Evolutionary conservation across 768 basidiomycete species (phyloP), one percentile per base, ranked within the genome.

Genomic region (Collybia sordida): DNA sequence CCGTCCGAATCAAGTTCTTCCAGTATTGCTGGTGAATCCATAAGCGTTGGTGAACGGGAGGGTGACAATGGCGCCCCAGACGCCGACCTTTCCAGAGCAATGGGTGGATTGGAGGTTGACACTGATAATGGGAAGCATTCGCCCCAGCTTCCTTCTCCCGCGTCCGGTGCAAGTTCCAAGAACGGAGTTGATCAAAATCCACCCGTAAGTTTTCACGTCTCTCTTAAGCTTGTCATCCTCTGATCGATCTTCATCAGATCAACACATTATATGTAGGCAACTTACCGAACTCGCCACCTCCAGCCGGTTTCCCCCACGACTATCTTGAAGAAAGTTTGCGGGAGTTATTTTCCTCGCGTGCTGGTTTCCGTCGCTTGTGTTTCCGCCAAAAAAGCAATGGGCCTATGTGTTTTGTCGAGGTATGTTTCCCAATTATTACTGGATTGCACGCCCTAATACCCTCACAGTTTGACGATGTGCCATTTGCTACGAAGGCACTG

Each of bases 221-320:
- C 25, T 49, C 37, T 25, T 11, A 23, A 17, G 19, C 18, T 50
- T 37, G 7, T 42, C 17, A 14, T 44, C 35, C 47, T 31, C 44
- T 62, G 25, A 62, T 39, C 25, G 41, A 47, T 46, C 19, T 18
- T 42, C 18, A 23, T 44, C 54, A 88, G 82, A 98, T 98, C 69
- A 98, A 97, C 62, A 99, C 97, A 0, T 77, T 99, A n/a, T 98
- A 98, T 63, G 94, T 99, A n/a, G 97, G 97, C 39, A 98, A 98
- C 60, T 71, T 99, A 51, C 97, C 96, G 2, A 90, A 89, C 4
- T 81, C 86, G 25, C 82, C 86, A 19, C 78, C 85, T 15, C 82
- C 88, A 5, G 69, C 75, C 3, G 86, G 89, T 2, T 86, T 83
- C 59, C 83, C 90, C 31, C 80, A 85, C 40, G 86, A 88, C 57